Base-by-base conservation (phyloP, 768 basidiomycete species). In the Myochromella boudieri region DNA sequence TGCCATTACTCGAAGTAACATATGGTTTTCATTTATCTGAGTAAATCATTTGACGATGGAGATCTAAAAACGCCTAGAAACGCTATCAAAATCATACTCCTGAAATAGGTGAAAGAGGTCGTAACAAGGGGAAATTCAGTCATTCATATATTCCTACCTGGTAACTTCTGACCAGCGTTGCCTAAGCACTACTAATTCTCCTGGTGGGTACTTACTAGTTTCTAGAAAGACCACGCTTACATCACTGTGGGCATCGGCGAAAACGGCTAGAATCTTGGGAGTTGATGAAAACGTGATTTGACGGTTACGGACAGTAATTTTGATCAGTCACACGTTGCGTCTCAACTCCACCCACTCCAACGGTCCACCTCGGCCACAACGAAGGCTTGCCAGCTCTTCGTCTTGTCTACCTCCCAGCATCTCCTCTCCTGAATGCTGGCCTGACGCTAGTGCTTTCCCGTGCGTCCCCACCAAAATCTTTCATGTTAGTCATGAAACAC, bases 321-420 rank as follows among this genome's bases (percentile, higher is more conserved):
- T 53, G 43, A 53, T 49, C 48, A 45, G 44, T 47, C 53, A 49
- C 53, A 47, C 53, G 40, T 46, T 46, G 44, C 36, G 17, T 31
- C 33, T 17, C 34, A 24, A 14, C 25, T 17, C 27, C n/a, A 25
- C 38, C 42, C n/a, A n/a, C 42, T 27, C 42, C 39, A 26, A 22
- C 33, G 39, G 31, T n/a, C 47, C 22, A 27, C 15, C 37, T 50
- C 33, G 41, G 44, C 45, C 20, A 37, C 42, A n/a, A 26, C 29
- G 22, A 49, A 17, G 33, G 24, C 22, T 26, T 25, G 28, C 40
- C 28, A 42, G 27, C 28, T 24, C 40, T 26, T 33, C 21, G 9
- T n/a, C 14, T 22, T 25, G 11, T 45, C 22, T 27, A 8, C 38
- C 11, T 28, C 12, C 8, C 26, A 10, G 10, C 28, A 27, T 47